These are phyloP conservation scores for Colletotrichum sp. DNA, from an alignment of 2,329 filamentous ascomycete genomes.

Conservation along the genomic window DNA sequence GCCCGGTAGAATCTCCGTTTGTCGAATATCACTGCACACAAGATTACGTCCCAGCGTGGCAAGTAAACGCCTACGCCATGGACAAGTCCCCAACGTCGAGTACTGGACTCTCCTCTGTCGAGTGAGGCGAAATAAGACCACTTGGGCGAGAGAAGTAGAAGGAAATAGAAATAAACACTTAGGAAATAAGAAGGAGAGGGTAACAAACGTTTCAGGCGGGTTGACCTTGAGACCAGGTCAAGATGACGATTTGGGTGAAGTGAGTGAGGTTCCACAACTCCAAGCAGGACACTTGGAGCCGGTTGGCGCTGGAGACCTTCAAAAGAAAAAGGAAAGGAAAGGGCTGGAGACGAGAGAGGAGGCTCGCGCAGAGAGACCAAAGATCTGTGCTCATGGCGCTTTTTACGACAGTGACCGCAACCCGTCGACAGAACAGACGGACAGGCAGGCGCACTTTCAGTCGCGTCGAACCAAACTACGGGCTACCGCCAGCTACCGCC, in stretches of 20 bases:
- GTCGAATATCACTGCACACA: not conserved
- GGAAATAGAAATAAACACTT: not conserved
- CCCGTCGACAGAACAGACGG: not conserved
- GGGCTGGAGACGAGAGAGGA: conserved; percentile 1
- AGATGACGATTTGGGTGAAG: not conserved
- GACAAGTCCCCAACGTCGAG: not conserved
- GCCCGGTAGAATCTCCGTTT: not conserved
- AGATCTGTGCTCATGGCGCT: not conserved
- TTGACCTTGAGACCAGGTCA: not conserved
- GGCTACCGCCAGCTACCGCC: not conserved
- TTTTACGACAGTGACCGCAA: not conserved
- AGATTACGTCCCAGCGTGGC: not conserved
- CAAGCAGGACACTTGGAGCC: not conserved
- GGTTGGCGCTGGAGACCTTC: not conserved
- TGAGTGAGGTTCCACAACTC: conserved; percentile 4
- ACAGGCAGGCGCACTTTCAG: not conserved
- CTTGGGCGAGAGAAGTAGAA: not conserved
- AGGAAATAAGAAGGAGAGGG: not conserved
- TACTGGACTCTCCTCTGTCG: not conserved
- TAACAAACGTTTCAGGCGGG: conserved; percentile 9
- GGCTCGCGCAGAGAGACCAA: not conserved
- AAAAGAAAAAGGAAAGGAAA: not conserved
- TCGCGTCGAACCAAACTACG: not conserved
- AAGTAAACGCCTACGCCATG: not conserved
- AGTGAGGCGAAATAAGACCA: not conserved